Conservation (phyloP, 2,329 filamentous ascomycete species). For the Venturia oleaginea region DNA sequence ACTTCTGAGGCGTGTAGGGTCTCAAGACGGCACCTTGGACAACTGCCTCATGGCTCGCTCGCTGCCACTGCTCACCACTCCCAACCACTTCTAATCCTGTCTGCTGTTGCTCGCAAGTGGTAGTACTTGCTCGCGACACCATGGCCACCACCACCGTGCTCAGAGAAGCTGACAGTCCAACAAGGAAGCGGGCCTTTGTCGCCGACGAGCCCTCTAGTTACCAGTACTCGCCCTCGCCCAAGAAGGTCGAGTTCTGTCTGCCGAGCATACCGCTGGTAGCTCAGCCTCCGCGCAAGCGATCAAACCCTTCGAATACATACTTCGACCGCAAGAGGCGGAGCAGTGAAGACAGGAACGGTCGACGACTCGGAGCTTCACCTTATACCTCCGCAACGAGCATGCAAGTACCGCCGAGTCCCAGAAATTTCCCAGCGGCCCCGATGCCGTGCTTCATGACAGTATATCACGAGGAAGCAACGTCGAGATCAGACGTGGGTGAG, state of each 20-base stretch:
- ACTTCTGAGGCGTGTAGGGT: background rate
- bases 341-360: constrained; percentile 17
- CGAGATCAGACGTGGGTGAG: constrained; percentile 20
- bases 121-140: constrained; percentile 1
- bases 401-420: constrained; percentile 27
- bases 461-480: constrained; percentile 50
- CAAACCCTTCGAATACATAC: background rate
- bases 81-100: background rate
- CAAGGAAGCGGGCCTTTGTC: constrained; percentile 27
- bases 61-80: background rate
- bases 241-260: constrained; percentile 15
- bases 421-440: constrained; percentile 27
- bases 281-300: constrained; percentile 8
- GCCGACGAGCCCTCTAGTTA: constrained; percentile 24
- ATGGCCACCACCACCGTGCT: constrained; percentile 23
- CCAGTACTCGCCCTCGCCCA: constrained; percentile 26
- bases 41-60: constrained; percentile 3
- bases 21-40: background rate
- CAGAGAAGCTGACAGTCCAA: constrained; percentile 27
- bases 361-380: constrained; percentile 16
- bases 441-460: constrained; percentile 72
- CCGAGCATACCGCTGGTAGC: constrained; percentile 10
- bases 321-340: constrained; percentile 1
- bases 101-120: background rate
- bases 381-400: constrained; percentile 20